phyloP scores from a whole-genome alignment of 2,329 filamentous ascomycete genomes.

The Botrytis galanthina region DNA sequence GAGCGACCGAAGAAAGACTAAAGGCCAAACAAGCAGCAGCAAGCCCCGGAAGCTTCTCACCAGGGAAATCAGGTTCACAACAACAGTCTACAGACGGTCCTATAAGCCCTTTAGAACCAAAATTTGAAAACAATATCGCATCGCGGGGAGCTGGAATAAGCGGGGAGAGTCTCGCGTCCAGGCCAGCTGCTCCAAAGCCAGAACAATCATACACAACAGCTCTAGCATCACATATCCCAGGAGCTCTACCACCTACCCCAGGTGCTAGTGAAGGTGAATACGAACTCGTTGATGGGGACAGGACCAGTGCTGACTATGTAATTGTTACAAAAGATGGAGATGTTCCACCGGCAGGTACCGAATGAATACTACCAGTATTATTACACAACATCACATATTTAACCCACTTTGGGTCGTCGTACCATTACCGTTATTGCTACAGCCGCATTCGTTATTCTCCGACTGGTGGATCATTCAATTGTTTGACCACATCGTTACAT shows the following conservation, averaged over 20 bases:
- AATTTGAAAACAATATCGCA: slow-evolving; percentile 8
- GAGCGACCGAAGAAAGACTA: slow-evolving; percentile 80
- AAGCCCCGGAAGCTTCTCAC: slow-evolving; percentile 18
- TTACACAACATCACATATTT: slow-evolving; percentile 12
- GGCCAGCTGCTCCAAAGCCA: slow-evolving; percentile 11
- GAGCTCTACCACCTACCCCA: slow-evolving; percentile 38
- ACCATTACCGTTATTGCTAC: slow-evolving; percentile 12
- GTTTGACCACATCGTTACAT: slow-evolving; percentile 17
- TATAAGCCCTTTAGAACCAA: slow-evolving; percentile 17
- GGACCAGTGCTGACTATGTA: slow-evolving; percentile 30
- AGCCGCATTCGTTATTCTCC: slow-evolving; percentile 13
- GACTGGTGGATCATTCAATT: slow-evolving; percentile 17
- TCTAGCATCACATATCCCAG: slow-evolving; percentile 28
- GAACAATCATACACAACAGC: slow-evolving; percentile 11
- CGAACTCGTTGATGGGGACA: slow-evolving; percentile 28
- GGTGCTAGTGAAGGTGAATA: slow-evolving; percentile 41
- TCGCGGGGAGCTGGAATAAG: not conserved
- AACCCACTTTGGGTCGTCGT: not conserved
- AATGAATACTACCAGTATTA: slow-evolving; percentile 15
- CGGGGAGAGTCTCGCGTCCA: slow-evolving; percentile 4
- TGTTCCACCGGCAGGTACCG: slow-evolving; percentile 18
- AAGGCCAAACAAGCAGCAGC: slow-evolving; percentile 36
- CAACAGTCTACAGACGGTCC: not conserved
- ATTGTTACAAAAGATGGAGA: slow-evolving; percentile 33
- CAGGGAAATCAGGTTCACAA: not conserved